Evolutionary conservation across 1,139 yeast genomes (phyloP).

Genomic region (Debaryomyces subglobosus): DNA sequence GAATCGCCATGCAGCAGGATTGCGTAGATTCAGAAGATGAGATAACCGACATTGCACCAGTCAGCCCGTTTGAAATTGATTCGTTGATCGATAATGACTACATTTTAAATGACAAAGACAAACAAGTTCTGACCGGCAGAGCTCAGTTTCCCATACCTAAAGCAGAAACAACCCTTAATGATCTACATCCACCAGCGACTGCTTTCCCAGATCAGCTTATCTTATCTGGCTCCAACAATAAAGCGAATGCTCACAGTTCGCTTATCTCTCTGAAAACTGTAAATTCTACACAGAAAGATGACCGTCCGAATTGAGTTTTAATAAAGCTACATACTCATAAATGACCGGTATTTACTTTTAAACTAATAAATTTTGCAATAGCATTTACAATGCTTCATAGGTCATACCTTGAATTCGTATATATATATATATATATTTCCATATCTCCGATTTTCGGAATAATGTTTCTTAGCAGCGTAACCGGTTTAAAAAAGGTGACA

Average conservation of each 20-base stretch:
- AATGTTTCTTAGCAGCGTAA: background rate
- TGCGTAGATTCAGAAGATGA: slow-evolving; percentile 31
- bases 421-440: background rate
- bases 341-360: background rate
- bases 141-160: background rate
- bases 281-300: background rate
- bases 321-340: background rate
- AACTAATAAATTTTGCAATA: background rate
- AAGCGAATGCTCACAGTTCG: background rate
- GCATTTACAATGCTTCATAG: background rate
- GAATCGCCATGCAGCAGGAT: slow-evolving; percentile 49
- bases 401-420: background rate
- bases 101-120: background rate
- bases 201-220: background rate
- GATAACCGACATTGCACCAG: background rate
- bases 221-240: background rate
- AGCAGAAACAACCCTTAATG: background rate
- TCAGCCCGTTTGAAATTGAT: background rate
- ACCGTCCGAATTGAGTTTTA: background rate
- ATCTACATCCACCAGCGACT: background rate
- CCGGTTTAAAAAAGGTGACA: slow-evolving; percentile 1
- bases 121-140: background rate
- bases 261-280: background rate
- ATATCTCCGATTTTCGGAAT: background rate
- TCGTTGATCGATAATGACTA: background rate